Evolutionary conservation across 371 early-diverging fungal genomes (phyloP).

Genomic region (Massospora cicadina): DNA sequence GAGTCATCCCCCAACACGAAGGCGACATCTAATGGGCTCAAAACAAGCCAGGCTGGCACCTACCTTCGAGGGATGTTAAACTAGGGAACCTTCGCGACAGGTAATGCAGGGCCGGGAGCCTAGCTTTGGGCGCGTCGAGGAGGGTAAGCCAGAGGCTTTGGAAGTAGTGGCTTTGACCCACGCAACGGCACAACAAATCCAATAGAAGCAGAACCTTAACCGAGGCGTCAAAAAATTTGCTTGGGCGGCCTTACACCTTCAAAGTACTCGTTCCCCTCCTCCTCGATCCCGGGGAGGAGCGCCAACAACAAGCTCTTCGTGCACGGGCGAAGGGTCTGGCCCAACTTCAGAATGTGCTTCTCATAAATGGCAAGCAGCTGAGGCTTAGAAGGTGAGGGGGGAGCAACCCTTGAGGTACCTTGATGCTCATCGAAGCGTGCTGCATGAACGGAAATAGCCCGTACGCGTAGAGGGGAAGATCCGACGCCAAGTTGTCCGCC

Average conservation of each 20-base stretch:
- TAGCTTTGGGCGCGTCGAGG: constrained; percentile 42
- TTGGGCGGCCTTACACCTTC: constrained; percentile 24
- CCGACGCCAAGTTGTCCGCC: constrained; percentile 53
- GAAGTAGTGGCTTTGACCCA: constrained; percentile 56
- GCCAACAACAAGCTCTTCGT: constrained; percentile 68
- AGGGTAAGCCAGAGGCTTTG: constrained; percentile 63
- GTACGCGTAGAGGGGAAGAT: constrained; percentile 69
- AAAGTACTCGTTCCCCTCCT: constrained; percentile 77
- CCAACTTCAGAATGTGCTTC: constrained; percentile 52
- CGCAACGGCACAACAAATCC: constrained; percentile 39
- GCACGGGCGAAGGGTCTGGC: constrained; percentile 41
- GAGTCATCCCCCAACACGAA: constrained; percentile 50
- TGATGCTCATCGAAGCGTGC: constrained; percentile 64
- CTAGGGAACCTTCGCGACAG: constrained; percentile 53
- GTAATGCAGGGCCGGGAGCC: constrained; percentile 60
- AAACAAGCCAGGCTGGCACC: background rate
- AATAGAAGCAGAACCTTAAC: constrained; percentile 46
- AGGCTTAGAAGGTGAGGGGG: constrained; percentile 27
- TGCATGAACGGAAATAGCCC: constrained; percentile 86
- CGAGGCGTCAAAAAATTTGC: constrained; percentile 1
- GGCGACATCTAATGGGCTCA: constrained; percentile 32
- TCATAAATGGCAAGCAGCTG: constrained; percentile 56
- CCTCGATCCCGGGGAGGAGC: constrained; percentile 72
- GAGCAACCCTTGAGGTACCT: constrained; percentile 25
- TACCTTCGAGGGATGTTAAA: constrained; percentile 42